Conservation (phyloP, 2,329 filamentous ascomycete genomes). For the Coniochaeta pulveracea region DNA sequence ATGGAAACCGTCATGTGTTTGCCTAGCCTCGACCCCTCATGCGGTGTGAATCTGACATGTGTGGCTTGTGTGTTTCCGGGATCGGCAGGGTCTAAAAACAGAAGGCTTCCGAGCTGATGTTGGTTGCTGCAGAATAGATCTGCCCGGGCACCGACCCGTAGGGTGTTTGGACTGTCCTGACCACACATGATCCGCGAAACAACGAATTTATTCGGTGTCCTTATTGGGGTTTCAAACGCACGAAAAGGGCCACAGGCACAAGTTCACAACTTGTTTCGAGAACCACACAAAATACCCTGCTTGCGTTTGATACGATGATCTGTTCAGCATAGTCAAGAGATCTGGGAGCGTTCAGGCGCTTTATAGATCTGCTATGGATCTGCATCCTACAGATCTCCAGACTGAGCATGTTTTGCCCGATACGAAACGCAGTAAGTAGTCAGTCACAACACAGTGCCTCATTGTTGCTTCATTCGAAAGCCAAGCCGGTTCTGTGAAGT, state of each 20-base stretch:
- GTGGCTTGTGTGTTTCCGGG: conserved; percentile 11
- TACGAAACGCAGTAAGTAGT: too few relatives aligned
- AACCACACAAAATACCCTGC: background rate
- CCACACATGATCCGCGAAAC: conserved; percentile 12
- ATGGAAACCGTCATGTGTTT: conserved; percentile 12
- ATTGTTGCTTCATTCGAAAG: background rate
- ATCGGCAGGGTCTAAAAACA: conserved; percentile 12
- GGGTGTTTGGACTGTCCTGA: conserved; percentile 8
- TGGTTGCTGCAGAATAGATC: conserved; percentile 11
- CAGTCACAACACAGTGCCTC: background rate
- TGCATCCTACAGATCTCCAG: too few relatives aligned
- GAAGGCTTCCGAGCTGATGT: conserved; percentile 10
- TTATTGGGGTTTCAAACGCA: background rate
- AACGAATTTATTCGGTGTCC: background rate
- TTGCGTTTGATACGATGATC: background rate
- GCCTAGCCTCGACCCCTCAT: background rate
- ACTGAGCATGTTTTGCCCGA: too few relatives aligned
- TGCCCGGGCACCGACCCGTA: conserved; percentile 14
- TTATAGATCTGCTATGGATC: too few relatives aligned
- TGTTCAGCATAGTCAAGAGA: background rate
- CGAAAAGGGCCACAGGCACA: too few relatives aligned
- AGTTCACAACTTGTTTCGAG: background rate
- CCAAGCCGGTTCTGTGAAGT: too few relatives aligned
- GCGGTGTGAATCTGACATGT: conserved; percentile 11
- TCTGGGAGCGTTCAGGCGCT: background rate